These are phyloP conservation scores for Aspergillus fijiensis DNA, from an alignment of 2,329 filamentous ascomycete species.

Conservation along the genomic window DNA sequence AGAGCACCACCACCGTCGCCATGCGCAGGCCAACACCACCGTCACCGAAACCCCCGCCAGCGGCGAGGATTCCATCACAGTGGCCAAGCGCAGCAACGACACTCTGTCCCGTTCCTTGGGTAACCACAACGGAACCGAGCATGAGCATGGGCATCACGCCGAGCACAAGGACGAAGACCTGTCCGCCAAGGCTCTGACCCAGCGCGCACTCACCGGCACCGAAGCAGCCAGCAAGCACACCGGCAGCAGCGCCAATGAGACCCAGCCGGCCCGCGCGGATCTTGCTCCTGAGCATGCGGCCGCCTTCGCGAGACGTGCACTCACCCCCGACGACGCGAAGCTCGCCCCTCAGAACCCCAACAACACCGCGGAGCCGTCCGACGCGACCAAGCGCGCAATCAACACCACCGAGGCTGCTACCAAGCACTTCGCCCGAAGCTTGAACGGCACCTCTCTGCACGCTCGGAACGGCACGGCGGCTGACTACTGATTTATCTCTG, in stretches of 20 bases:
- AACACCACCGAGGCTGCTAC: conserved; percentile 11
- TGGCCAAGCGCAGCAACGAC: conserved; percentile 6
- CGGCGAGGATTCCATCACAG: not conserved
- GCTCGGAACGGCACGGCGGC: not conserved
- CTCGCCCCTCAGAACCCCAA: not conserved
- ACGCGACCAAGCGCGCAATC: not conserved
- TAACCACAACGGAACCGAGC: not conserved
- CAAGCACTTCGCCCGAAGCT: not conserved
- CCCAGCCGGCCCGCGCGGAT: not conserved
- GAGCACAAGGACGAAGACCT: not conserved
- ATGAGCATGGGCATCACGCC: not conserved
- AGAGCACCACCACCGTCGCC: not conserved
- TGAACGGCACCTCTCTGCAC: conserved; percentile 11
- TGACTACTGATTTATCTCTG: not conserved
- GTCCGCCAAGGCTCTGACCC: not conserved
- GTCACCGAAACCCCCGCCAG: conserved; percentile 3
- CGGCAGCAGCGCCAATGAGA: not conserved
- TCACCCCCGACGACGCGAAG: not conserved
- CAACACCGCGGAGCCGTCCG: too few relatives aligned
- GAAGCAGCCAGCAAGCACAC: not conserved
- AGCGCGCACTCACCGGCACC: too few relatives aligned
- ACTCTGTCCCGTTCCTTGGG: not conserved
- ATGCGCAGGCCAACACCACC: not conserved
- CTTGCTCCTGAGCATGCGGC: not conserved
- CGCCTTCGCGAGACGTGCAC: not conserved